Evolutionary conservation across 106 monocot species (phyloP).

Genomic region (Iris macrosiphon): DNA sequence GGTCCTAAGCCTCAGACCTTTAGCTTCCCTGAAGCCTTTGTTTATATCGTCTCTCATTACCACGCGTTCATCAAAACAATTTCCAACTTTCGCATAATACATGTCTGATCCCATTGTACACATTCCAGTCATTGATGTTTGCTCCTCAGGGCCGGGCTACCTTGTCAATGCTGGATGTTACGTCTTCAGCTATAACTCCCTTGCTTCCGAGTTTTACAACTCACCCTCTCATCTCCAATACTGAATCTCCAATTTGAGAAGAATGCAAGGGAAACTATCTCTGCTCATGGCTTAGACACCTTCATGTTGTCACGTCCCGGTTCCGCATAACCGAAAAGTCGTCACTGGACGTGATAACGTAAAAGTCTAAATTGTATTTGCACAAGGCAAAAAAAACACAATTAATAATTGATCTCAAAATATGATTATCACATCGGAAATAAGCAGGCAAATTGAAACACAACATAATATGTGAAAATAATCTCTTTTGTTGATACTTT

Average conservation of each 20-base stretch:
- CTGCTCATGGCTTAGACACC: constrained; percentile 82
- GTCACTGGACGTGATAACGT: too few relatives aligned
- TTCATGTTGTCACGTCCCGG: too few relatives aligned
- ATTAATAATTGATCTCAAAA: too few relatives aligned
- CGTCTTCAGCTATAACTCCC: constrained; percentile 55
- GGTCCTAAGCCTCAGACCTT: constrained; percentile 26
- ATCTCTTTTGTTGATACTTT: too few relatives aligned
- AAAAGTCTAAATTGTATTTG: too few relatives aligned
- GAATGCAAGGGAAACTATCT: constrained; percentile 82
- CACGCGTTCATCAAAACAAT: constrained; percentile 41
- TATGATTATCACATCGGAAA: too few relatives aligned
- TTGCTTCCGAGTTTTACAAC: constrained; percentile 27
- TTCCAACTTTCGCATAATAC: constrained; percentile 72
- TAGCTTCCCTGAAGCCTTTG: constrained; percentile 28
- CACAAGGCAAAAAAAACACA: too few relatives aligned
- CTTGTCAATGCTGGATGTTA: constrained; percentile 80
- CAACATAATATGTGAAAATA: too few relatives aligned
- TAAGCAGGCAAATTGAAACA: too few relatives aligned
- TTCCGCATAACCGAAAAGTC: too few relatives aligned
- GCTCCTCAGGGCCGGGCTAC: constrained; percentile 89
- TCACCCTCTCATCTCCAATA: constrained; percentile 39
- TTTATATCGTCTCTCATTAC: constrained; percentile 33
- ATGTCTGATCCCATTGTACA: constrained; percentile 98
- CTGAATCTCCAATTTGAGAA: constrained; percentile 72
- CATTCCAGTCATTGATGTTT: constrained; percentile 75